Conservation (phyloP, 2,329 filamentous ascomycete genomes). For the Sporothrix curviconia region DNA sequence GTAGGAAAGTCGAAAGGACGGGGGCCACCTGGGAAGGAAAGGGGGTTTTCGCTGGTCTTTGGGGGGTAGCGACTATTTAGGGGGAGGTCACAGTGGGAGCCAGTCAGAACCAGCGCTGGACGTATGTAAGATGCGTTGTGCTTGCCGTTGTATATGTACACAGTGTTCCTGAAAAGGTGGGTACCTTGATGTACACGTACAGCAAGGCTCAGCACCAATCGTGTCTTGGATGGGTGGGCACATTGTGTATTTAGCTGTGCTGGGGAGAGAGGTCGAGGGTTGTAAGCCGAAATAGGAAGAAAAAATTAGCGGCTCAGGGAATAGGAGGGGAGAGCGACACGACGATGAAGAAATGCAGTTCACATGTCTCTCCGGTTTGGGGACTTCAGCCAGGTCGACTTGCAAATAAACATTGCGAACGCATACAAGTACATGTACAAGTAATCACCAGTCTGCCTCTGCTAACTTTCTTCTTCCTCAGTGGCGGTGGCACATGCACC, state of each 20-base stretch:
- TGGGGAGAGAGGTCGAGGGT: neutral
- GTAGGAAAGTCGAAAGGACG: neutral
- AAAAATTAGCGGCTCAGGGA: neutral
- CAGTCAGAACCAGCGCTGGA: neutral
- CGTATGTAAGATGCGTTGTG: too few species aligned
- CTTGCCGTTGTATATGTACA: too few species aligned
- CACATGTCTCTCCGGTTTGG: constrained; percentile 5
- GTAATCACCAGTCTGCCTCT: too few species aligned
- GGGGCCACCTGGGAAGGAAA: neutral
- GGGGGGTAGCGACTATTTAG: too few species aligned
- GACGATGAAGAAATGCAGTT: constrained; percentile 6
- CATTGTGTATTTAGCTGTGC: neutral
- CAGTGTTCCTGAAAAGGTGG: too few species aligned
- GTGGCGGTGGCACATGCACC: neutral
- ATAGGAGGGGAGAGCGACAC: constrained; percentile 1
- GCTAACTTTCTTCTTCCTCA: neutral
- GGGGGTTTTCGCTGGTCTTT: neutral
- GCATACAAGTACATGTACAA: too few species aligned
- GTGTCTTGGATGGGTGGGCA: too few species aligned
- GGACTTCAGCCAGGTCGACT: too few species aligned
- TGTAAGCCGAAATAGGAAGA: neutral
- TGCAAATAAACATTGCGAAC: too few species aligned
- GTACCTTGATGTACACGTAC: too few species aligned
- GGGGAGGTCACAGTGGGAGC: constrained; percentile 6
- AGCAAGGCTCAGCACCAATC: too few species aligned